Evolutionary conservation across 2,329 filamentous ascomycete genomes (phyloP), one percentile per base, ranked within the genome.

Genomic region (Colletotrichum gigasporum): DNA sequence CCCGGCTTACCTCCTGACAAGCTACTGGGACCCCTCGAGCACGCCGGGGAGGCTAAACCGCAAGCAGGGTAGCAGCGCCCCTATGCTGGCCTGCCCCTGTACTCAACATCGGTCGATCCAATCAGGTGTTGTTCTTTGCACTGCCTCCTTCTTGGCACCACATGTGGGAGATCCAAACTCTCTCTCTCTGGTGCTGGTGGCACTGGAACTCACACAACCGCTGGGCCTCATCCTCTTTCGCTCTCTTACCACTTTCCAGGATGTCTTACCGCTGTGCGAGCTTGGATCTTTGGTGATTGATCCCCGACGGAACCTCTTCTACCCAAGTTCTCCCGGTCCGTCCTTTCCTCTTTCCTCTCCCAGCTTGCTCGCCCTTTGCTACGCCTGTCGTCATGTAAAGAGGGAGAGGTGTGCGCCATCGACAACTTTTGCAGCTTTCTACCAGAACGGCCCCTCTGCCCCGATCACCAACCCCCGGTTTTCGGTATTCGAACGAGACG

Each of bases 61-160:
- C 28, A 50, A 42, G 26, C 34, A 50, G 56, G 14, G 48, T 64
- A 62, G 62, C 14, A 28, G 42, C 28, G 28, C 50, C 50, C 28
- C 48, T 16, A 14, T 41, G 37, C 48, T 11, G 26, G 56, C 57
- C 26, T 28, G 39, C 62, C 56, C 62, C 56, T 64, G 62, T 50
- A 34, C 22, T 10, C 22, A 24, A 41, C 48, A 48, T 7, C 3
- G 0, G 11, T 10, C 30, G 9, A 37, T 3, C 63, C 63, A 65
- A 65, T 65, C n/a, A 65, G 51, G 50, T 65, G 18, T 65, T 56
- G 50, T 63, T 65, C 52, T 63, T 47, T 65, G 63, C 63, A 65
- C 63, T 65, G 63, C 63, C 63, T 65, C 63, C 4, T 58, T 65
- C 63, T 65, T 65, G 63, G 63, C 63, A 63, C 63, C 58, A 57